A percentile compares a stretch with the other conserved stretches of the same genome.
phyloP scores from a whole-genome alignment of 257 asterid genomes.

The Orobanche coerulescens region DNA sequence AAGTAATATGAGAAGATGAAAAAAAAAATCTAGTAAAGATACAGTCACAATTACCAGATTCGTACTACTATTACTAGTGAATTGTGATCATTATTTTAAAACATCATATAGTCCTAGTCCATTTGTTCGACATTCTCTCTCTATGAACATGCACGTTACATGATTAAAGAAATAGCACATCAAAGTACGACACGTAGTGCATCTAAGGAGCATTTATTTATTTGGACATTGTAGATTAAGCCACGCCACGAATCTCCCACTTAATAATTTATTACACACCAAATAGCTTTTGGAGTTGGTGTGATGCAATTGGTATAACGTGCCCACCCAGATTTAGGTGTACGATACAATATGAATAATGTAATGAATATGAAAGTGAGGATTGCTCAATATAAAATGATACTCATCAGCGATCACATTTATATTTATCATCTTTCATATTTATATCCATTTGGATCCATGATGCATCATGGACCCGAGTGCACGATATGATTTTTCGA shows the following conservation, averaged over 20 bases:
- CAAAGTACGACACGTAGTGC: constrained; percentile 11
- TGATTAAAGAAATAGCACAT: constrained; percentile 10
- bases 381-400: no score
- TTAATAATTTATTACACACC: constrained; percentile 14
- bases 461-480: no score
- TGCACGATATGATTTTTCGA: no score
- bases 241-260: constrained; percentile 7
- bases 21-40: constrained; percentile 1
- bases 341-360: no score
- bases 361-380: no score
- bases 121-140: constrained; percentile 1
- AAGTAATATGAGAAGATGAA: not conserved
- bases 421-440: no score
- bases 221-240: constrained; percentile 19
- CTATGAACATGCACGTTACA: constrained; percentile 18
- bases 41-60: constrained; percentile 17
- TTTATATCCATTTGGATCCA: no score
- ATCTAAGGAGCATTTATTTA: not conserved
- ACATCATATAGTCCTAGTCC: not conserved
- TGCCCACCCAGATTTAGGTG: no score
- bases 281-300: constrained; percentile 17
- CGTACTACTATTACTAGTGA: constrained; percentile 14
- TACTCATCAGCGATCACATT: no score
- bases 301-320: no score
- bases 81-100: not conserved